Base-by-base conservation (phyloP, 257 asterid species). In the Gynochthodes officinalis region DNA sequence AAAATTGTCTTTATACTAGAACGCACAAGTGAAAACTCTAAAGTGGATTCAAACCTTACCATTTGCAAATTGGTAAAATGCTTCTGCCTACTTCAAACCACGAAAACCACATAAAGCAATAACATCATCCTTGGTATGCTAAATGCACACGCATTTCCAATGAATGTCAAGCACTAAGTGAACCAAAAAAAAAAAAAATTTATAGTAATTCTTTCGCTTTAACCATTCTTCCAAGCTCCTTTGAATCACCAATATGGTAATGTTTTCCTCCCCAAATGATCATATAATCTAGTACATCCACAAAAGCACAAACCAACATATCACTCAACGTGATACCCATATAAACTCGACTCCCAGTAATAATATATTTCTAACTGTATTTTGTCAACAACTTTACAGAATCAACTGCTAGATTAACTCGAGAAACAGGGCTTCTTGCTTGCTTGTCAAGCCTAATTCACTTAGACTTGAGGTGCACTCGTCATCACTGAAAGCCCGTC, bases 341-440 rank as follows among this genome's bases (percentile, higher is more conserved):
- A 40, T 65, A 33, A 75, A 35, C 69, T 67, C 19, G 46, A 33
- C 5, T 13, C 27, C 15, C 19, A 50, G 70, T 7, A 19, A 59
- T 75, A 55, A 59, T 75, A 55, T 59, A 32, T 25, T 55, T 60
- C 44, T 57, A 40, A 44, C 61, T 75, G 35, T 62, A 61, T 72
- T 70, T 59, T 43, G 30, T 61, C 9, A 18, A n/a, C 62, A 73
- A 73, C 70, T 83, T 68, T 43, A 74, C 75, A 76, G 33, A 53
- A 74, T 40, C 40, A 75, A 25, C 74, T 43, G 32, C 76, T 82
- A 95, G 74, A 89, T 89, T 72, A 79, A 77, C 92, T 95, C 99
- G 80, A 95, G 89, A 81, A 79, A 95, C 85, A 95, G 75, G 42
- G 97, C 99, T 82, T 95, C 98, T 81, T 92, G 98, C 71, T 95